Evolutionary conservation across 495 filamentous ascomycete species (phyloP), one percentile per base, ranked within the genome.

Genomic region (Schizothecium vesticola): DNA sequence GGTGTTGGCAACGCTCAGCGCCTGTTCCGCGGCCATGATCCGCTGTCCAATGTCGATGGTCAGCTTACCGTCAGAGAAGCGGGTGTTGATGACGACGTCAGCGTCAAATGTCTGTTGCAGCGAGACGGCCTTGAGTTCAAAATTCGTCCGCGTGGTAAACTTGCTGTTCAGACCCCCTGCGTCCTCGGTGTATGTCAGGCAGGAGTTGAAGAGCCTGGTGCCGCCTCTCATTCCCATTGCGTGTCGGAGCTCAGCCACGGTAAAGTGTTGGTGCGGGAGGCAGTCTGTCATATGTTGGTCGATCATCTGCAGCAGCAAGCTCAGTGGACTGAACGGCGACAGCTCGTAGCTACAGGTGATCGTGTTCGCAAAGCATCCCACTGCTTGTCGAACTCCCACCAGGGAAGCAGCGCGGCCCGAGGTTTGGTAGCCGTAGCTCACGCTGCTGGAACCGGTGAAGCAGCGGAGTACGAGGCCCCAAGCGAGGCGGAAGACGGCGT

Each of bases 401-500:
- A 80, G 68, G 0, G 80, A 75, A 22, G 80, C 72, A 26, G 80
- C 77, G n/a, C 82, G 77, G 59, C 82, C 82, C 3, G 71, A 68
- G 3, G 80, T 76, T 58, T 79, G 80, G 68, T 75, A 82, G 2
- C 82, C 82, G 61, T 82, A 84, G 67, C 76, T 81, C 13, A 83
- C 76, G 8, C 73, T 72, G 59, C 79, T 74, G 9, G 69, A 74
- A 6, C 81, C 79, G 0, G 78, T 77, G 59, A 80, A 84, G 59
- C 76, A 79, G n/a, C 81, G 76, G 10, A 84, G 69, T 9, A 83
- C 63, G 25, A 84, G 73, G 4, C 73, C 77, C 82, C 82, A 84
- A 1, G 82, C 82, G n/a, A 82, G 77, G n/a, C 77, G 76, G n/a
- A 84, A 72, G 28, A 84, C 64, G 2, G 76, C 72, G 4, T 75